Percentiles rank a stretch among this genome's conserved stretches.
These are phyloP conservation scores for Sarocladiaceae sp. DNA, from an alignment of 2,329 filamentous ascomycete species.

Conservation along the genomic window DNA sequence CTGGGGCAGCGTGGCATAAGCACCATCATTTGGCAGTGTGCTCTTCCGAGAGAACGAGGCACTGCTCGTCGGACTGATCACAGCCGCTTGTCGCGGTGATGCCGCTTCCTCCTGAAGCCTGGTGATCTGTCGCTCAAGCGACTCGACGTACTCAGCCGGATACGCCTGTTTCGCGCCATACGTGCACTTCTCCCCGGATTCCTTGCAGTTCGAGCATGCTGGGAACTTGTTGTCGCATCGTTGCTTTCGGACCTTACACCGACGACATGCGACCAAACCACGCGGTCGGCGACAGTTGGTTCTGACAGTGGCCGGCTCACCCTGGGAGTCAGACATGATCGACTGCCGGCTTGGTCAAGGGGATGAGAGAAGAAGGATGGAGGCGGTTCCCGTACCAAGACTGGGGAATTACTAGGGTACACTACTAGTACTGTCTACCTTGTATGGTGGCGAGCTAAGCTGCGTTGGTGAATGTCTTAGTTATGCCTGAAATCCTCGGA, in stretches of 20 bases:
- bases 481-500: too few relatives aligned
- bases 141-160: background rate
- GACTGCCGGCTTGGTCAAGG: too few relatives aligned
- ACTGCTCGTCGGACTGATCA: background rate
- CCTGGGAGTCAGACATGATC: background rate
- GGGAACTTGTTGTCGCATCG: background rate
- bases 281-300: background rate
- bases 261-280: background rate
- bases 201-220: background rate
- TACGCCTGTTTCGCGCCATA: background rate
- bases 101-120: background rate
- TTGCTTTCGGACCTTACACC: background rate
- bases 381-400: too few relatives aligned
- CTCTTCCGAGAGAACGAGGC: background rate
- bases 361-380: too few relatives aligned
- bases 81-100: background rate
- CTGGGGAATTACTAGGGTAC: too few relatives aligned
- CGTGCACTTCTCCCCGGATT: background rate
- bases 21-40: background rate
- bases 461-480: too few relatives aligned
- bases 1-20: too few relatives aligned
- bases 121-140: background rate
- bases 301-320: background rate
- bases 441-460: too few relatives aligned
- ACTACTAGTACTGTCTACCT: too few relatives aligned